These are phyloP conservation scores for Inga laurina DNA, from an alignment of 306 rosid genomes.

Conservation along the genomic window DNA sequence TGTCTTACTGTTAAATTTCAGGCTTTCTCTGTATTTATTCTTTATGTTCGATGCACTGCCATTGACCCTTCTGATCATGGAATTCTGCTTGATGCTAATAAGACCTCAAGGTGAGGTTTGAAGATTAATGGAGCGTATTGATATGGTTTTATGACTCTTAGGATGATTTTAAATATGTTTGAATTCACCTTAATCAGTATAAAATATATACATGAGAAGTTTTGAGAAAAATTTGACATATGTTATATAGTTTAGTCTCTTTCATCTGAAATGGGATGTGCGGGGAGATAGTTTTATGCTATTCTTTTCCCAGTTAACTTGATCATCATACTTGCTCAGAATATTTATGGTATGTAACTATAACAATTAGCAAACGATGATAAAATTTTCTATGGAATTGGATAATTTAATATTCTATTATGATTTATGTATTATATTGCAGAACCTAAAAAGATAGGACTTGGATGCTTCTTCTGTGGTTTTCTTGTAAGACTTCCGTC, in stretches of 20 bases:
- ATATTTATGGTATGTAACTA: slow-evolving; percentile 8
- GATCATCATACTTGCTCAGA: slow-evolving; percentile 24
- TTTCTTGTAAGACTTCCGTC: slow-evolving; percentile 46
- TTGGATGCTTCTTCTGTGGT: slow-evolving; percentile 60
- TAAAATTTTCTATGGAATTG: slow-evolving; percentile 10
- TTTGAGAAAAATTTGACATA: neutral
- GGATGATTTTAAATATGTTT: neutral
- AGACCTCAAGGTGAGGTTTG: slow-evolving; percentile 51
- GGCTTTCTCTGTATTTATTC: slow-evolving; percentile 62
- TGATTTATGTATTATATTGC: slow-evolving; percentile 43
- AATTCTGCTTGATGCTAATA: slow-evolving; percentile 54
- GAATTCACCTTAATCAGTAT: neutral
- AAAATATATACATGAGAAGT: neutral
- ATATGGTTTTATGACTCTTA: neutral
- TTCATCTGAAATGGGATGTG: too few relatives aligned
- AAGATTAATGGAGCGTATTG: slow-evolving; percentile 18
- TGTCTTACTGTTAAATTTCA: slow-evolving; percentile 40
- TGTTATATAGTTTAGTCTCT: neutral
- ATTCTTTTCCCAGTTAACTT: slow-evolving; percentile 3
- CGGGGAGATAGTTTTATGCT: neutral
- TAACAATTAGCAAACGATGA: neutral
- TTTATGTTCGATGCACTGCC: slow-evolving; percentile 81
- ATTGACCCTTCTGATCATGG: slow-evolving; percentile 85
- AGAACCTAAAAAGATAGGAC: slow-evolving; percentile 60
- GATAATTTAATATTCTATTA: slow-evolving; percentile 11